Percentiles rank a stretch among this genome's conserved stretches.
Conservation (phyloP, 192 early-diverging fungal species). For the Coemansia sp. region DNA sequence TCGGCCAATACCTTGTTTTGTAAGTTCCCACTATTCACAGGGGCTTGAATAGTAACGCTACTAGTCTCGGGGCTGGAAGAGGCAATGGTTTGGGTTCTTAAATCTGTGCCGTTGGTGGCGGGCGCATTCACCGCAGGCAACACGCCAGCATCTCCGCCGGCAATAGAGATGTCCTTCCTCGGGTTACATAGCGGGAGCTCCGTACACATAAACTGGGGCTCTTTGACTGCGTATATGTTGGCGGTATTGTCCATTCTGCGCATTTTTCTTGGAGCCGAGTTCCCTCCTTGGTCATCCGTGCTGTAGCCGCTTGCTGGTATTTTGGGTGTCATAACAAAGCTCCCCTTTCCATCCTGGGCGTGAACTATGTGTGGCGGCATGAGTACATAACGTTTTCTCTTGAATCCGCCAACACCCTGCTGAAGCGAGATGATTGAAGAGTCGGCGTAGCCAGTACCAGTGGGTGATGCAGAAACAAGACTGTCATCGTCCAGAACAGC, state of each 20-base stretch:
- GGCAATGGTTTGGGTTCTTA: neutral
- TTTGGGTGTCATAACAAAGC: neutral
- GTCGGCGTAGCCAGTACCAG: neutral
- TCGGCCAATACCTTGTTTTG: neutral
- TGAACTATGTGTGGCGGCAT: neutral
- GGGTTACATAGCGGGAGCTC: constrained; percentile 6
- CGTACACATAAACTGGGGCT: constrained; percentile 10
- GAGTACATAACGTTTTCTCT: constrained; percentile 48
- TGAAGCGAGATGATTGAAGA: neutral
- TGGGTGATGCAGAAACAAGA: neutral
- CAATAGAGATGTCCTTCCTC: neutral
- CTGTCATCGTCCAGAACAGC: neutral
- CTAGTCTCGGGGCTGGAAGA: constrained; percentile 3
- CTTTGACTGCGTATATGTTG: neutral
- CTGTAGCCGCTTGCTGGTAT: neutral
- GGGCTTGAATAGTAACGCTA: neutral
- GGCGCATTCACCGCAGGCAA: neutral
- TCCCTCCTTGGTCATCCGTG: constrained; percentile 3
- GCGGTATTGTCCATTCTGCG: neutral
- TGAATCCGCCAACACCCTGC: constrained; percentile 5
- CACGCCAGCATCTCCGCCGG: neutral
- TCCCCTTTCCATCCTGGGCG: neutral
- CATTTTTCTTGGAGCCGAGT: neutral
- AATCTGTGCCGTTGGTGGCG: neutral
- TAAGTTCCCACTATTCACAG: neutral